Base-by-base conservation (phyloP, 345 rosid genomes). In the Hevea brasiliensis region DNA sequence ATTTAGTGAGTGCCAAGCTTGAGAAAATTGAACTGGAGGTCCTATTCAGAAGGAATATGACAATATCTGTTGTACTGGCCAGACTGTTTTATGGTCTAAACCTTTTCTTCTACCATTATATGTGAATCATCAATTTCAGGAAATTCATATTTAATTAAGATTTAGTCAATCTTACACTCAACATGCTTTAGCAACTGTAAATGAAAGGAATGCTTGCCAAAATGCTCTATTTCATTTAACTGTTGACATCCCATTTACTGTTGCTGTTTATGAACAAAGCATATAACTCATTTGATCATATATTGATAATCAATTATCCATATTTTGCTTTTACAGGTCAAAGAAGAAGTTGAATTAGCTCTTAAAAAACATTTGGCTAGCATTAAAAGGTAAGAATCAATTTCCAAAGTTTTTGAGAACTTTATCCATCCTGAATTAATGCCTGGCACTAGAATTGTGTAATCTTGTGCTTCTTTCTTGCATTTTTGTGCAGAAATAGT, bases 301-400 rank as follows among this genome's bases (percentile, higher is more conserved):
- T 35, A 27, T 57, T 56, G 35, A 55, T 35, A 51, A 51, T 58
- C 17, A 7, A 26, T 45, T 23, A 60, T 70, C 29, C 15, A 3
- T 77, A 35, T 59, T 71, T 26, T 60, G 35, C 35, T 55, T 75
- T 80, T 79, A 56, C 87, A 95, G 98, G 98, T 95, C 15, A 95
- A 85, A 87, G 99, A 95, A 81, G 99, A 95, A 86, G 89, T 95
- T 67, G 99, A 95, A 70, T 23, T 83, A 79, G 97, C 99, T 78
- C 87, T 95, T 61, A 83, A 76, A 83, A 92, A 86, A 81, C 91
- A 92, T 79, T 67, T 92, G 83, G 70, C 75, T 65, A 84, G 73
- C 76, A 78, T 88, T 77, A 91, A 86, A 78, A 65, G 98, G 99
- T 92, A 81, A 77, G 73, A 58, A 61, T 73, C 55, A 60, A 65